Conservation (phyloP, 2,329 filamentous ascomycete species). For the Fusarium musae region DNA sequence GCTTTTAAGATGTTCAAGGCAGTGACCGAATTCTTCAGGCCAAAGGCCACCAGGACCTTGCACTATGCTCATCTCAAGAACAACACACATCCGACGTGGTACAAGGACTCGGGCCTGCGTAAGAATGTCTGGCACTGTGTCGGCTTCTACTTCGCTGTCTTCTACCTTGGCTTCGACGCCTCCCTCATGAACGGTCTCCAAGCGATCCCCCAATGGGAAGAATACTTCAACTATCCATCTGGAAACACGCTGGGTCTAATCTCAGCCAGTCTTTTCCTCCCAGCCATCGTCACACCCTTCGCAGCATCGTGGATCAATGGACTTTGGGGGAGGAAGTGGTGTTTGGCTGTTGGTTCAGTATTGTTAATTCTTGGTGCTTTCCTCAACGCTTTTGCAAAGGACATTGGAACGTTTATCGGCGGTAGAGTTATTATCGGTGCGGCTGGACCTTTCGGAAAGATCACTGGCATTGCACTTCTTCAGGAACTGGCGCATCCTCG, state of each 20-base stretch:
- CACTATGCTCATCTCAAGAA: slow-evolving; percentile 28
- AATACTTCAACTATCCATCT: slow-evolving; percentile 28
- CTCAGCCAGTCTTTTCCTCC: slow-evolving; percentile 26
- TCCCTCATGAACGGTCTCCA: slow-evolving; percentile 23
- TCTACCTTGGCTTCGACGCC: slow-evolving; percentile 22
- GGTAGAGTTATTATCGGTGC: slow-evolving; percentile 27
- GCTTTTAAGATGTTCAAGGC: not conserved
- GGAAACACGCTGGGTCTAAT: slow-evolving; percentile 24
- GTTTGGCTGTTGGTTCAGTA: slow-evolving; percentile 8
- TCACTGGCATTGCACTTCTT: slow-evolving; percentile 22
- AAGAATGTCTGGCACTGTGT: slow-evolving; percentile 32
- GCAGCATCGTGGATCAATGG: slow-evolving; percentile 25
- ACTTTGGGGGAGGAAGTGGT: slow-evolving; percentile 29
- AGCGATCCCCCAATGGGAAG: slow-evolving; percentile 27
- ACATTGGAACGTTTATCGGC: slow-evolving; percentile 14
- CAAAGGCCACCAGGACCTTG: slow-evolving; percentile 20
- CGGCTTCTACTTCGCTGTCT: slow-evolving; percentile 31
- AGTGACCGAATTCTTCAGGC: slow-evolving; percentile 17
- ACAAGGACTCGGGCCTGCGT: slow-evolving; percentile 16
- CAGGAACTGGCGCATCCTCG: slow-evolving; percentile 32
- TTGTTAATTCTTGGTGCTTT: slow-evolving; percentile 22
- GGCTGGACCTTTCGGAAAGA: slow-evolving; percentile 19
- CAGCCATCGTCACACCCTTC: slow-evolving; percentile 27
- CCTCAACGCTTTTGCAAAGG: slow-evolving; percentile 24
- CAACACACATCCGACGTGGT: slow-evolving; percentile 29